Base-by-base conservation (phyloP, 257 asterid species). In the Mitragyna speciosa region DNA sequence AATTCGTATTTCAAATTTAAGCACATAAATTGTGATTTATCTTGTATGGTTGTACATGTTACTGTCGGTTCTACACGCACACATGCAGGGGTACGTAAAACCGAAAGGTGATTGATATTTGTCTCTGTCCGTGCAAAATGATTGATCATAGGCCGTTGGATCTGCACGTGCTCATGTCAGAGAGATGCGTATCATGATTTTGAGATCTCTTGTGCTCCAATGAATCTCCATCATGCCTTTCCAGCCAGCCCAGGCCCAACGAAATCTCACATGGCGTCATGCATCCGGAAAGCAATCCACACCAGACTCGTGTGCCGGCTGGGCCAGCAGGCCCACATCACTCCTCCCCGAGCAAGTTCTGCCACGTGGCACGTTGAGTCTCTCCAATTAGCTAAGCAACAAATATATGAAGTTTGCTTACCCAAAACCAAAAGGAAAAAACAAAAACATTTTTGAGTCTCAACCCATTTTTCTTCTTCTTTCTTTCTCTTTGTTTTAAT, bases 221-320 rank as follows among this genome's bases (percentile, higher is more conserved):
- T 26, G 17, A 2, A 17, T 17, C 45, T 17, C 5, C 73, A 36
- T 51, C n/a, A n/a, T 6, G 2, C 12, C 14, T 52, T 82, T 82
- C 16, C 48, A 10, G 52, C 66, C 81, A 81, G 81, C 83, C 83
- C 78, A 76, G 81, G 78, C 81, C 87, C 87, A 76, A 41, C 33
- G 75, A 82, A 43, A 85, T 82, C 82, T 43, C 9, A 7, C 3
- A 2, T 56, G 69, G 84, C 92, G 87, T 88, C 87, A 88, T 33
- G 4, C 59, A 54, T 64, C 41, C n/a, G 36, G 66, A 69, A 70
- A 41, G n/a, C 48, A 76, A 76, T 68, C 76, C 80, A 64, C 92
- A 88, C 89, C 81, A 83, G 81, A 79, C 86, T 85, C 89, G 92
- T 89, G 95, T 89, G 92, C 90, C 84, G 89, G 51, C 78, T 81